phyloP scores from a whole-genome alignment of 768 basidiomycete genomes.

The Suillus hirtellus region DNA sequence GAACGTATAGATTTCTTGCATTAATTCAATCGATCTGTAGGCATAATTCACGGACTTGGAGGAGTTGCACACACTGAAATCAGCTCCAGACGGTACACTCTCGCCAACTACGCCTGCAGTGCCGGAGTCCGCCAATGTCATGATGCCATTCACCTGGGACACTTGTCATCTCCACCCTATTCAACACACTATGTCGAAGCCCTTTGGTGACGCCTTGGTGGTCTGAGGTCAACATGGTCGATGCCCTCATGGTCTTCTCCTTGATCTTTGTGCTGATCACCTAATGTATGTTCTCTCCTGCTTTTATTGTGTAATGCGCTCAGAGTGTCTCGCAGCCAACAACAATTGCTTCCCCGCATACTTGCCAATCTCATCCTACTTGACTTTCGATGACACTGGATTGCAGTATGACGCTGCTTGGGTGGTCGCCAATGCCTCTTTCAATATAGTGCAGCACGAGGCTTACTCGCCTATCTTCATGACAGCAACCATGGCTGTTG shows the following conservation, averaged over 20 bases:
- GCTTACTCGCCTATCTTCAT: constrained; percentile 83
- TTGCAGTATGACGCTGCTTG: constrained; percentile 57
- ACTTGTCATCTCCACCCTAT: constrained; percentile 78
- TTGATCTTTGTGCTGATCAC: constrained; percentile 76
- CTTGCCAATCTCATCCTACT: constrained; percentile 70
- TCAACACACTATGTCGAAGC: constrained; percentile 80
- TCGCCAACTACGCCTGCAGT: constrained; percentile 60
- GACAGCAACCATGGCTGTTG: constrained; percentile 61
- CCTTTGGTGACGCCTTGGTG: constrained; percentile 89
- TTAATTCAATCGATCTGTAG: constrained; percentile 38
- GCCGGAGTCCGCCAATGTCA: constrained; percentile 61
- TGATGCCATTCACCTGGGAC: constrained; percentile 88
- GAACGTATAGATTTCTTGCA: constrained; percentile 17
- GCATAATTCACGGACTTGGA: constrained; percentile 71
- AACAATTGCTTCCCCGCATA: constrained; percentile 68
- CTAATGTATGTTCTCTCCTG: constrained; percentile 56
- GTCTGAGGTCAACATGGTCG: constrained; percentile 74
- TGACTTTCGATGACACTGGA: constrained; percentile 77
- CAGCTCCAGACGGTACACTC: constrained; percentile 47
- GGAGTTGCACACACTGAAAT: constrained; percentile 70
- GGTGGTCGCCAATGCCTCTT: constrained; percentile 61
- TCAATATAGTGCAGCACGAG: constrained; percentile 66
- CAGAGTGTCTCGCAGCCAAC: constrained; percentile 47
- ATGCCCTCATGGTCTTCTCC: constrained; percentile 65
- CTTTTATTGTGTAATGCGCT: neutral